Evolutionary conservation across 768 basidiomycete genomes (phyloP).

Genomic region (Cyathus striatus): DNA sequence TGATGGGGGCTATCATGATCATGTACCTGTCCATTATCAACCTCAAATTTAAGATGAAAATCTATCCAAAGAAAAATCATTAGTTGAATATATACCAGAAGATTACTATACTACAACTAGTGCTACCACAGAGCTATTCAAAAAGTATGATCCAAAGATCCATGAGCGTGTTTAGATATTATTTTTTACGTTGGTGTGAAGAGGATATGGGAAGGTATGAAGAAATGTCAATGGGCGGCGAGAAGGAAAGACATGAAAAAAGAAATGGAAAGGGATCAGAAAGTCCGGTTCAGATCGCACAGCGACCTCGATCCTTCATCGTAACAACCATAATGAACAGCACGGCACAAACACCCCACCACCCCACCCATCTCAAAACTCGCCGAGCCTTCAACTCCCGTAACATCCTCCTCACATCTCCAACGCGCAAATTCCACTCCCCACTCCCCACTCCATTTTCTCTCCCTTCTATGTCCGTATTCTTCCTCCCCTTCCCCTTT

Average conservation of each 20-base stretch:
- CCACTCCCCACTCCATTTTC: constrained; percentile 35
- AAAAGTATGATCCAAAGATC: too few relatives aligned
- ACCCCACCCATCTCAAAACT: too few relatives aligned
- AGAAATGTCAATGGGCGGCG: not conserved
- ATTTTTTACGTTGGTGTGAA: too few relatives aligned
- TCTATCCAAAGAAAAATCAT: too few relatives aligned
- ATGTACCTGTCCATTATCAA: too few relatives aligned
- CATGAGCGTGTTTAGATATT: too few relatives aligned
- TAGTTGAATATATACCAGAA: too few relatives aligned
- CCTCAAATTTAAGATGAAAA: too few relatives aligned
- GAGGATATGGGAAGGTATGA: too few relatives aligned
- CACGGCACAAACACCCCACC: not conserved
- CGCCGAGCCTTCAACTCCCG: constrained; percentile 20
- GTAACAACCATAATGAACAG: not conserved
- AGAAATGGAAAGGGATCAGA: not conserved
- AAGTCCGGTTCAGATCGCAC: not conserved
- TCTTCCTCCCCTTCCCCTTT: constrained; percentile 6
- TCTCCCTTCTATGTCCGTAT: constrained; percentile 24
- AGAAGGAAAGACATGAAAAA: not conserved
- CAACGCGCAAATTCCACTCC: constrained; percentile 31
- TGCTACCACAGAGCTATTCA: too few relatives aligned
- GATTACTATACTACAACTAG: too few relatives aligned
- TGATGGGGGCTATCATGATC: too few relatives aligned
- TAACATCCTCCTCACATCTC: constrained; percentile 23
- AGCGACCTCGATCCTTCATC: not conserved